Percentiles rank a stretch among this genome's conserved stretches.
Conservation (phyloP, 2,329 filamentous ascomycete genomes). For the Nemania abortiva region DNA sequence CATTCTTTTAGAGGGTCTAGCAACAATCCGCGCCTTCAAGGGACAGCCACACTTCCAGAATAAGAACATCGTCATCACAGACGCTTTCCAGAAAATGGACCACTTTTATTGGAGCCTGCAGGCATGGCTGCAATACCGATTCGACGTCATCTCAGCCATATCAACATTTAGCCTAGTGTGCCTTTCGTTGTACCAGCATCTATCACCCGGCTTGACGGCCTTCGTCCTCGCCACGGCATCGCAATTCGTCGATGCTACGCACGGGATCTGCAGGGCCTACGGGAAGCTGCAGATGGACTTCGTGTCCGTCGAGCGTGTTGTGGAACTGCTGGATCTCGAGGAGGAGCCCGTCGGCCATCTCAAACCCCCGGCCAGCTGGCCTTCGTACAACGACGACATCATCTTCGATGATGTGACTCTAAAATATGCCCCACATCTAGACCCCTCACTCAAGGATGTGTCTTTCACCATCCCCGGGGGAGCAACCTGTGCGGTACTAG, state of each 20-base stretch:
- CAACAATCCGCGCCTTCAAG: conserved; percentile 86
- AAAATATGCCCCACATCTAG: conserved; percentile 81
- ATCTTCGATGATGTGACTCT: conserved; percentile 82
- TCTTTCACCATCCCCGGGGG: conserved; percentile 78
- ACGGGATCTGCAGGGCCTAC: conserved; percentile 81
- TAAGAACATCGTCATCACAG: conserved; percentile 82
- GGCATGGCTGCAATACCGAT: conserved; percentile 85
- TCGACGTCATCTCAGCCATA: conserved; percentile 76
- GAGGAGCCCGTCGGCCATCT: conserved; percentile 77
- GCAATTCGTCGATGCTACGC: conserved; percentile 76
- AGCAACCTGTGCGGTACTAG: conserved; percentile 75
- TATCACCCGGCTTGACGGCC: conserved; percentile 82
- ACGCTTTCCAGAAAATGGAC: conserved; percentile 93
- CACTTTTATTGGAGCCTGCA: conserved; percentile 95
- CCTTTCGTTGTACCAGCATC: conserved; percentile 79
- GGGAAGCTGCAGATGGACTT: conserved; percentile 92
- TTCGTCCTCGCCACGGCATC: conserved; percentile 83
- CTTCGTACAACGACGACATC: conserved; percentile 76
- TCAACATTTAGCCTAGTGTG: conserved; percentile 80
- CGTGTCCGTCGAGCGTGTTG: conserved; percentile 87
- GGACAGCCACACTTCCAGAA: conserved; percentile 84
- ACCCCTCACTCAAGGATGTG: conserved; percentile 76
- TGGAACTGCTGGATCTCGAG: conserved; percentile 83
- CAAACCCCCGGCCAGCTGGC: conserved; percentile 81
- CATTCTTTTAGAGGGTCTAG: conserved; percentile 84